Percentiles rank a stretch among this genome's conserved stretches.
Evolutionary conservation across 495 filamentous ascomycete species (phyloP).

Genomic region (Neurospora sublineolata): DNA sequence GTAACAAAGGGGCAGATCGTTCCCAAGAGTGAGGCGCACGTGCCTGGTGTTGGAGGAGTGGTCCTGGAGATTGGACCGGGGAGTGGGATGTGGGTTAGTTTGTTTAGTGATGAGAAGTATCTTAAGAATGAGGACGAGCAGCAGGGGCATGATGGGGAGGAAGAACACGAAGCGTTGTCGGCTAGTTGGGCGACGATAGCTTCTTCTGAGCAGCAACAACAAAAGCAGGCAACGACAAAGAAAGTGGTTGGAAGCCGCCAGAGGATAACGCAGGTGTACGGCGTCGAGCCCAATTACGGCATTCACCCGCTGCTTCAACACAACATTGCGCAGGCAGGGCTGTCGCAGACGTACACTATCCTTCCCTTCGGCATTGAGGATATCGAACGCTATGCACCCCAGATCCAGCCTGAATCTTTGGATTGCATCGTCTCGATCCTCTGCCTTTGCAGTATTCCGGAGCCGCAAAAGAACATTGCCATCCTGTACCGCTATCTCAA

Average conservation of each 20-base stretch:
- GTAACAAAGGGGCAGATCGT: constrained; percentile 15
- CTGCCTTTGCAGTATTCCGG: constrained; percentile 62
- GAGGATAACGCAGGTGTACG: constrained; percentile 46
- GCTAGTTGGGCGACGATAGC: constrained; percentile 1
- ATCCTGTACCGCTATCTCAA: constrained; percentile 52
- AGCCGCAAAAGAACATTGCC: constrained; percentile 42
- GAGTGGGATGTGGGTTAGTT: constrained; percentile 33
- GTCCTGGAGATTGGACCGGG: constrained; percentile 41
- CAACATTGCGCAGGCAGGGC: constrained; percentile 35
- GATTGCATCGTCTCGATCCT: constrained; percentile 60
- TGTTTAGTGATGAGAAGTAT: constrained; percentile 16
- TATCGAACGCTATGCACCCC: constrained; percentile 29
- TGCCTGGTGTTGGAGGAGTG: constrained; percentile 21
- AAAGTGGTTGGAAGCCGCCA: neutral
- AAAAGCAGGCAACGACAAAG: neutral
- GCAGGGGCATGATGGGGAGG: neutral
- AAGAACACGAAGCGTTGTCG: neutral
- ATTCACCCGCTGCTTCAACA: constrained; percentile 41
- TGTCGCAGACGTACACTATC: constrained; percentile 52
- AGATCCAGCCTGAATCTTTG: constrained; percentile 32
- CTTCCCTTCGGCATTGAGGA: constrained; percentile 51
- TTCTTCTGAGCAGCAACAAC: neutral
- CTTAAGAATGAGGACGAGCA: neutral
- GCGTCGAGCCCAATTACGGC: constrained; percentile 52
- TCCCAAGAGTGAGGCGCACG: neutral